Evolutionary conservation across 2,329 filamentous ascomycete genomes (phyloP).

Genomic region (Bertia moriformis): DNA sequence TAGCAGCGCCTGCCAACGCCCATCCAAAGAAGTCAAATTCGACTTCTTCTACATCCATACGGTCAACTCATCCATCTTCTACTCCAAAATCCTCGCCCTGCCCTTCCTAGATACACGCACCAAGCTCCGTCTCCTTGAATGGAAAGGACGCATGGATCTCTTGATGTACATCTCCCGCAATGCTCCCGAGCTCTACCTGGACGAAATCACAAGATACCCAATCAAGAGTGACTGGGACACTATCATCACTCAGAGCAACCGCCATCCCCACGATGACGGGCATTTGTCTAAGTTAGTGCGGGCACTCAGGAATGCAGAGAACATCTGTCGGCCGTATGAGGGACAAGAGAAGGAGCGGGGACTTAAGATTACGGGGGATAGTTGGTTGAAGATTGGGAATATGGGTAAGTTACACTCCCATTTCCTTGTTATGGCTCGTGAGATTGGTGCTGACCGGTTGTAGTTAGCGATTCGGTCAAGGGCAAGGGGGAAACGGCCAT

Average conservation of each 20-base stretch:
- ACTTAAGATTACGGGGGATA: constrained; percentile 20
- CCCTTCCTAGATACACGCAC: constrained; percentile 25
- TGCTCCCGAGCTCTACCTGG: constrained; percentile 28
- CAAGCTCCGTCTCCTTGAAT: constrained; percentile 41
- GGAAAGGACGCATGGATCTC: constrained; percentile 42
- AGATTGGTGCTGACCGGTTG: constrained; percentile 5
- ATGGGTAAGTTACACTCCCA: constrained; percentile 7
- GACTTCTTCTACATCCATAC: constrained; percentile 48
- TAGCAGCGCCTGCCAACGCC: constrained; percentile 29
- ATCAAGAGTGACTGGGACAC: constrained; percentile 28
- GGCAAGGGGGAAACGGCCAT: constrained; percentile 8
- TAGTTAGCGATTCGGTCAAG: constrained; percentile 21
- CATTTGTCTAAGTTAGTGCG: constrained; percentile 42
- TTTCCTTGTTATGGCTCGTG: constrained; percentile 3
- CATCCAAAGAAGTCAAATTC: constrained; percentile 34
- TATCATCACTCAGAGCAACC: constrained; percentile 27
- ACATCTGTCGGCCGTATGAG: constrained; percentile 17
- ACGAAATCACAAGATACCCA: constrained; percentile 33
- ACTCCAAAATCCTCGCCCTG: constrained; percentile 27
- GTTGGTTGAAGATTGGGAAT: constrained; percentile 27
- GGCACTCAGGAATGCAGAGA: constrained; percentile 35
- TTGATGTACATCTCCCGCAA: constrained; percentile 39
- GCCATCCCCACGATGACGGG: constrained; percentile 35
- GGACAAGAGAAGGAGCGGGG: constrained; percentile 8
- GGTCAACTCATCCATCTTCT: constrained; percentile 43